These are phyloP conservation scores for Onygena corvina DNA, from an alignment of 2,329 filamentous ascomycete species.

Conservation along the genomic window DNA sequence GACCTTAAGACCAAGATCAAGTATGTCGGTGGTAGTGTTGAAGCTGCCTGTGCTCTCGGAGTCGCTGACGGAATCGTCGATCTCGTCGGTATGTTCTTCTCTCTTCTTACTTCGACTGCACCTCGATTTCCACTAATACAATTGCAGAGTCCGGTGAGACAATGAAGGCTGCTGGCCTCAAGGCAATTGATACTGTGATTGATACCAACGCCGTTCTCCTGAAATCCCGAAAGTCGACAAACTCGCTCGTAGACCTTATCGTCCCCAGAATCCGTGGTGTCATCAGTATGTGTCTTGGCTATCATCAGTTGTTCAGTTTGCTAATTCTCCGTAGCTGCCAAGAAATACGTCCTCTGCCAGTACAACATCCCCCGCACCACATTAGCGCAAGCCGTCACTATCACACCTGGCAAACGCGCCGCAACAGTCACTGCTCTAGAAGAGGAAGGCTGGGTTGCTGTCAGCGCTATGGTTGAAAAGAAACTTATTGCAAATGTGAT, in stretches of 20 bases:
- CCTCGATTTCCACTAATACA: not conserved
- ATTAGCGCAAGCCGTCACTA: constrained; percentile 54
- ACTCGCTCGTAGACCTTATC: constrained; percentile 73
- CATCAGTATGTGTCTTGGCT: constrained; percentile 47
- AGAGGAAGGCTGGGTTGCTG: constrained; percentile 84
- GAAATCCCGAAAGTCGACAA: constrained; percentile 72
- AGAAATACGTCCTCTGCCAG: constrained; percentile 87
- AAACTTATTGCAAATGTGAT: constrained; percentile 74
- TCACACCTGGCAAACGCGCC: constrained; percentile 88
- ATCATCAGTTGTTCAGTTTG: not conserved
- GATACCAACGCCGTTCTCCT: constrained; percentile 81
- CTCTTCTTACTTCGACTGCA: not conserved
- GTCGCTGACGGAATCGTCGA: constrained; percentile 97
- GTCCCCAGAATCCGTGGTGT: constrained; percentile 79
- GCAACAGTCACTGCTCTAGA: constrained; percentile 85
- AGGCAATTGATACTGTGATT: constrained; percentile 87
- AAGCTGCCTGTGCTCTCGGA: constrained; percentile 88
- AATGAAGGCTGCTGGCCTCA: constrained; percentile 89
- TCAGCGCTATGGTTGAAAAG: constrained; percentile 85
- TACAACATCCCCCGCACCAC: constrained; percentile 75
- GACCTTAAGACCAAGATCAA: constrained; percentile 78
- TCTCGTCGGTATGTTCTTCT: constrained; percentile 62
- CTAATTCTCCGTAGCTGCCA: constrained; percentile 47
- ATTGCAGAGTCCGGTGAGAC: constrained; percentile 83
- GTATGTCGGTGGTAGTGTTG: constrained; percentile 90